Evolutionary conservation across 768 basidiomycete genomes (phyloP), one percentile per base, ranked within the genome.

Genomic region (Suillus plorans): DNA sequence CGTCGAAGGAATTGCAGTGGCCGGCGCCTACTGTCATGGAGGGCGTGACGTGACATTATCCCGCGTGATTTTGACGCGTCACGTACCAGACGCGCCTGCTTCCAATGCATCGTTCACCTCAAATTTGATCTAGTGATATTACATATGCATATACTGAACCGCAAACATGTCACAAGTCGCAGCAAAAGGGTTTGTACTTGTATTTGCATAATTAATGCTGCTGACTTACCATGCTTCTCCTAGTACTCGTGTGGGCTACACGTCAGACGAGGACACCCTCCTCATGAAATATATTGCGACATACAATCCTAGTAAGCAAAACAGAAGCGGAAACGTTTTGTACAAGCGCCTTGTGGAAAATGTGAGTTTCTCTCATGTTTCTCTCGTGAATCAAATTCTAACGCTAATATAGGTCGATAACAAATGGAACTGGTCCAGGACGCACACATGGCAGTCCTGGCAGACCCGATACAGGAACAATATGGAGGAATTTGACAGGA

Each of bases 381-480:
- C 50, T 18, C n/a, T 9, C 25, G 22, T 31, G 9, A 16, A 49
- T 39, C 62, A 61, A 36, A 13, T 59, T 47, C 64, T 57, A 49
- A 59, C 28, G 28, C 39, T 37, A 22, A 16, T 60, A n/a, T 65
- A 86, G 85, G 72, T 65, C 28, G 64, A 77, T 0, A 68, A 69
- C 0, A 74, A 71, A 65, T 89, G 86, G 85, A 73, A 78, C 13
- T 89, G 86, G 85, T 73, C 81, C n/a, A 66, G 58, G 20, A 74
- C 72, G 7, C 89, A 89, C 71, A 4, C 86, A 3, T 85, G 80
- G 84, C 79, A 80, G n/a, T 86, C 86, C 5, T 90, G 89, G 89
- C 82, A 86, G 28, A 81, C 85, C 55, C 80, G 82, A n/a, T 90
- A 89, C 67, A 76, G 71, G 65, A 85, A 79, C 66, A 78, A 88